Evolutionary conservation across 495 filamentous ascomycete species (phyloP).

Genomic region (Hypoxylon fragiforme): DNA sequence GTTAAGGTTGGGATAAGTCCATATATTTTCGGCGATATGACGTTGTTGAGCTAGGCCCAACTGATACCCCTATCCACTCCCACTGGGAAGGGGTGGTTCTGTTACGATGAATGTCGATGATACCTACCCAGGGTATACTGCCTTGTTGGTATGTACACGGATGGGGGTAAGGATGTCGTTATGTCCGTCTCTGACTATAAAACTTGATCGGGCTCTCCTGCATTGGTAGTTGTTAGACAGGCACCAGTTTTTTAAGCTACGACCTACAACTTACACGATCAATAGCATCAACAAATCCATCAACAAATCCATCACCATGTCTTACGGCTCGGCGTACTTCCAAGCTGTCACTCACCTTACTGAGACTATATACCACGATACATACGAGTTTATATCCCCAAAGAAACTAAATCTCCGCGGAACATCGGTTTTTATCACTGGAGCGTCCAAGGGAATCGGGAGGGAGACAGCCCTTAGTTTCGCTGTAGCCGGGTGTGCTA

Average conservation of each 20-base stretch:
- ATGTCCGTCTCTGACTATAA: too few relatives aligned
- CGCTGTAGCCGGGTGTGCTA: conserved; percentile 46
- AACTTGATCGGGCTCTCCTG: background rate
- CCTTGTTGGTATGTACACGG: too few relatives aligned
- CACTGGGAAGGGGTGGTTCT: too few relatives aligned
- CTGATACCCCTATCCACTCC: too few relatives aligned
- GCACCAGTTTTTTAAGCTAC: background rate
- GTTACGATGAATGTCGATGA: too few relatives aligned
- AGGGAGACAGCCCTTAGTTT: conserved; percentile 53
- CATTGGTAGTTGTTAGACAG: background rate
- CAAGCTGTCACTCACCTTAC: conserved; percentile 23
- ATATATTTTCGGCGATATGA: too few relatives aligned
- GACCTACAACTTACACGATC: too few relatives aligned
- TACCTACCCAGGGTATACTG: too few relatives aligned
- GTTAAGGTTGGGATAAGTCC: too few relatives aligned
- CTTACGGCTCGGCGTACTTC: conserved; percentile 8
- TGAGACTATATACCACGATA: conserved; percentile 38
- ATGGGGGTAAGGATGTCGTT: too few relatives aligned
- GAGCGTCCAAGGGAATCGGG: conserved; percentile 61
- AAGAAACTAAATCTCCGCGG: conserved; percentile 47
- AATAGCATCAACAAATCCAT: too few relatives aligned
- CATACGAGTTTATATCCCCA: conserved; percentile 43
- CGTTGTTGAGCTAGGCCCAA: too few relatives aligned
- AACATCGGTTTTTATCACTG: conserved; percentile 60
- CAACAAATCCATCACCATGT: conserved; percentile 17